phyloP scores from a whole-genome alignment of 495 filamentous ascomycete species.

The Neurospora sp. region DNA sequence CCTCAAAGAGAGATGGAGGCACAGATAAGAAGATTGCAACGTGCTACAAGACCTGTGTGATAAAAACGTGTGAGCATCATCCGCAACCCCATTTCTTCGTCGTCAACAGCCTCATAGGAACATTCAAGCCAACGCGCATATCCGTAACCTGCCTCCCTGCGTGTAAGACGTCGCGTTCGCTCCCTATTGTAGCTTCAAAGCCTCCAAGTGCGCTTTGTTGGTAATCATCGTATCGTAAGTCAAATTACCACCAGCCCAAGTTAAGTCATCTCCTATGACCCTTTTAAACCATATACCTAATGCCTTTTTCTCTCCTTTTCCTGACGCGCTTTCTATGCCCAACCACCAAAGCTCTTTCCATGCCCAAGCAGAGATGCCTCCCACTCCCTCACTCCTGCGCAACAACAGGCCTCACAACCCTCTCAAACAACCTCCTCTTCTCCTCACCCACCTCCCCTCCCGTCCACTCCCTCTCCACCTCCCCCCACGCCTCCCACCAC shows the following conservation, averaged over 20 bases:
- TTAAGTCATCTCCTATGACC: neutral
- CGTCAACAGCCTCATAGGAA: neutral
- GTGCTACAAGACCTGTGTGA: neutral
- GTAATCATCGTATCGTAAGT: neutral
- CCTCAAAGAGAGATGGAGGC: neutral
- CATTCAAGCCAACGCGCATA: neutral
- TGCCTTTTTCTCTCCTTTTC: neutral
- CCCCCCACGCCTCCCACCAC: slow-evolving; percentile 28
- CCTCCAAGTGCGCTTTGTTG: neutral
- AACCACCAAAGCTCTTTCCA: neutral
- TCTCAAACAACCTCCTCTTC: slow-evolving; percentile 24
- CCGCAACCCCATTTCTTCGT: neutral
- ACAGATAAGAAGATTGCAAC: neutral
- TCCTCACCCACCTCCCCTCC: slow-evolving; percentile 11
- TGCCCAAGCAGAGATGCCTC: neutral
- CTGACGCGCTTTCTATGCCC: neutral
- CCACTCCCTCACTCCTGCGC: slow-evolving; percentile 19
- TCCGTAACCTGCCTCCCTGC: neutral
- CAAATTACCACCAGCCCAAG: neutral
- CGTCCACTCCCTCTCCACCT: slow-evolving; percentile 28
- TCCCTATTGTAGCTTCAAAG: neutral
- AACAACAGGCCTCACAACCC: slow-evolving; percentile 28
- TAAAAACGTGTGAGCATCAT: neutral
- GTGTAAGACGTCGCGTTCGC: neutral
- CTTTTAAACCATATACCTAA: neutral